Evolutionary conservation across 371 early-diverging fungal genomes (phyloP).

Genomic region (Conidiobolus incongruus): DNA sequence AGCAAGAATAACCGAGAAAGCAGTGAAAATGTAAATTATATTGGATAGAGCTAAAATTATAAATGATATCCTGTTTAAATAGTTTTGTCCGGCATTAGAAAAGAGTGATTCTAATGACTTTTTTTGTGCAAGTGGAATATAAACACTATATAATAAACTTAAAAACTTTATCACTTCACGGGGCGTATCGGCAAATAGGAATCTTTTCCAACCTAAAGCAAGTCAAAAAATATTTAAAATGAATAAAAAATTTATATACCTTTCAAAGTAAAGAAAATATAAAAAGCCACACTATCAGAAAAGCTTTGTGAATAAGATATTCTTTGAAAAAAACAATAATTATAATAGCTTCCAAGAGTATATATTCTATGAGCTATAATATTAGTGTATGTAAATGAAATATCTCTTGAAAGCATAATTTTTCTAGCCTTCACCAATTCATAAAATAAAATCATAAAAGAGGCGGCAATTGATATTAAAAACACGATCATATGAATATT

Average conservation of each 20-base stretch:
- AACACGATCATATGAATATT: slow-evolving; percentile 24
- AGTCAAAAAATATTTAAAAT: neutral
- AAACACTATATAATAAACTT: slow-evolving; percentile 12
- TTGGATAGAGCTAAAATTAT: slow-evolving; percentile 37
- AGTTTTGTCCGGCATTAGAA: neutral
- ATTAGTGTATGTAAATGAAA: slow-evolving; percentile 54
- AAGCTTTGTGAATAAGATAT: slow-evolving; percentile 36
- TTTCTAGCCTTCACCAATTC: slow-evolving; percentile 43
- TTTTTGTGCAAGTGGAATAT: neutral
- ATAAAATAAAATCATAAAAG: slow-evolving; percentile 37
- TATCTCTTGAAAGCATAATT: slow-evolving; percentile 43
- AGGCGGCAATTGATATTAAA: slow-evolving; percentile 35
- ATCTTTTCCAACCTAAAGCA: slow-evolving; percentile 50
- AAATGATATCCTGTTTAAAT: slow-evolving; percentile 10
- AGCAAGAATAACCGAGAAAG: slow-evolving; percentile 29
- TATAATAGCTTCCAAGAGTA: slow-evolving; percentile 26
- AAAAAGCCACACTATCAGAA: slow-evolving; percentile 56
- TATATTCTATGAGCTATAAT: slow-evolving; percentile 44
- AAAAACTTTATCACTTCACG: slow-evolving; percentile 46
- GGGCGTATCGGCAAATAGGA: slow-evolving; percentile 65
- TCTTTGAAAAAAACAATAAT: slow-evolving; percentile 58
- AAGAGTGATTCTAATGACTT: neutral
- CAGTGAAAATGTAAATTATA: slow-evolving; percentile 29
- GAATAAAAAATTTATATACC: slow-evolving; percentile 14
- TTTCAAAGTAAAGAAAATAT: slow-evolving; percentile 64